phyloP scores from a whole-genome alignment of 1,139 yeast genomes.

The Protomyces macrosporus region DNA sequence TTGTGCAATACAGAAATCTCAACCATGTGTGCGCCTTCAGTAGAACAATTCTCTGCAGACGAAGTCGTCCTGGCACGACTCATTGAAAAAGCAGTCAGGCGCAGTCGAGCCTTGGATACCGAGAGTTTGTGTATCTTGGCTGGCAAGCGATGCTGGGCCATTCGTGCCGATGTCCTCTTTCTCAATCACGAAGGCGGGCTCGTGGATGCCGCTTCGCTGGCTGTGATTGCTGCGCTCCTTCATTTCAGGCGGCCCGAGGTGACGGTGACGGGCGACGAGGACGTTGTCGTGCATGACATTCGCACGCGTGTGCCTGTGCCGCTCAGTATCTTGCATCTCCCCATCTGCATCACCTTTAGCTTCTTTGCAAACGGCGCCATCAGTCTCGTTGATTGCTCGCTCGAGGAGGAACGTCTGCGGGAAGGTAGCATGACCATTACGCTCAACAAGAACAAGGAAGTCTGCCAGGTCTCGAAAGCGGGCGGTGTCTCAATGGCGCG shows the following conservation, averaged over 20 bases:
- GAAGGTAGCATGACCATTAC: constrained; percentile 82
- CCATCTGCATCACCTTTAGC: constrained; percentile 84
- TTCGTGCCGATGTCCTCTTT: constrained; percentile 84
- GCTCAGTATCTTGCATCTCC: constrained; percentile 77
- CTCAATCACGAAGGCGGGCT: constrained; percentile 88
- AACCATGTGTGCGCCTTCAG: constrained; percentile 81
- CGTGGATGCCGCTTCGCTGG: constrained; percentile 84
- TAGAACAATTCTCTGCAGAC: constrained; percentile 59
- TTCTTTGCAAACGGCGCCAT: constrained; percentile 51
- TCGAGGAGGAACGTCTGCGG: constrained; percentile 68
- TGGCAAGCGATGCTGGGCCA: constrained; percentile 84
- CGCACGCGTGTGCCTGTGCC: constrained; percentile 82
- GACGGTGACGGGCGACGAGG: constrained; percentile 57
- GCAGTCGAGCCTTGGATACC: constrained; percentile 84
- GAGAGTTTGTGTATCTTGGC: constrained; percentile 88
- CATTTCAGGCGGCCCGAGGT: constrained; percentile 84
- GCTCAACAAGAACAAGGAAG: constrained; percentile 78
- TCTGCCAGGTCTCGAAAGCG: constrained; percentile 81
- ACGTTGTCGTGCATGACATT: constrained; percentile 50
- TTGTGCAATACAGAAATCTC: constrained; percentile 77
- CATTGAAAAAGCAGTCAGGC: constrained; percentile 82
- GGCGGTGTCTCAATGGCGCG: constrained; percentile 90
- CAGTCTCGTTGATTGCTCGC: constrained; percentile 69
- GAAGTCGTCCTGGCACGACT: constrained; percentile 73
- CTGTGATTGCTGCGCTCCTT: constrained; percentile 76